Evolutionary conservation across 768 basidiomycete genomes (phyloP).

Genomic region (Collybiopsis luxurians): DNA sequence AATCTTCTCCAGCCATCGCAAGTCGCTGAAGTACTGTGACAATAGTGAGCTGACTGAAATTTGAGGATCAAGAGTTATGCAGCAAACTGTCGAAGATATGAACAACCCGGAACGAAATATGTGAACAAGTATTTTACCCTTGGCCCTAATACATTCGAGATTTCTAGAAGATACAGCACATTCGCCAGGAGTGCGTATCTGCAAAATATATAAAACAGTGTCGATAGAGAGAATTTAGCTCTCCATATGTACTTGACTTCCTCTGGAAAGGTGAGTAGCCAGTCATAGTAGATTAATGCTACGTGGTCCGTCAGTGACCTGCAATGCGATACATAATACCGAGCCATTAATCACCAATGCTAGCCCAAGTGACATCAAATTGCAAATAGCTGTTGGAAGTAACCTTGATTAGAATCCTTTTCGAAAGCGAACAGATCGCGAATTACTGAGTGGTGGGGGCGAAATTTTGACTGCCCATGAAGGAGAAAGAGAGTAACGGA

Average conservation of each 20-base stretch:
- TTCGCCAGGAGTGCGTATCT: conserved; percentile 33
- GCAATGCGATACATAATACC: background rate
- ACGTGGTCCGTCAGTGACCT: background rate
- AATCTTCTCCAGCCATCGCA: conserved; percentile 25
- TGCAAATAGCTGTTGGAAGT: conserved; percentile 4
- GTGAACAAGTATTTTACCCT: background rate
- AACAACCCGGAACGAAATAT: background rate
- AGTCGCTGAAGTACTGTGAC: conserved; percentile 9
- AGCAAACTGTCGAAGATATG: background rate
- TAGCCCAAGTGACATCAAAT: conserved; percentile 6
- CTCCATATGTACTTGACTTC: conserved; percentile 31
- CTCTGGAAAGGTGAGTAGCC: conserved; percentile 24
- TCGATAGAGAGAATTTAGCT: conserved; percentile 21
- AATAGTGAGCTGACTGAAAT: background rate
- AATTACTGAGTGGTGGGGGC: background rate
- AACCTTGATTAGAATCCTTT: background rate
- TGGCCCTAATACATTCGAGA: conserved; percentile 15
- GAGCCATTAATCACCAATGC: background rate
- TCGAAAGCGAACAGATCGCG: background rate
- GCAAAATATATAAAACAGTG: conserved; percentile 28
- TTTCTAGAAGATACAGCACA: conserved; percentile 27
- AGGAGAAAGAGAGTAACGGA: background rate
- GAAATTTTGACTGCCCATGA: background rate
- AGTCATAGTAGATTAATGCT: conserved; percentile 32
- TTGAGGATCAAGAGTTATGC: background rate